phyloP scores from a whole-genome alignment of 179 eudicot species.

The Kewa caespitosa region DNA sequence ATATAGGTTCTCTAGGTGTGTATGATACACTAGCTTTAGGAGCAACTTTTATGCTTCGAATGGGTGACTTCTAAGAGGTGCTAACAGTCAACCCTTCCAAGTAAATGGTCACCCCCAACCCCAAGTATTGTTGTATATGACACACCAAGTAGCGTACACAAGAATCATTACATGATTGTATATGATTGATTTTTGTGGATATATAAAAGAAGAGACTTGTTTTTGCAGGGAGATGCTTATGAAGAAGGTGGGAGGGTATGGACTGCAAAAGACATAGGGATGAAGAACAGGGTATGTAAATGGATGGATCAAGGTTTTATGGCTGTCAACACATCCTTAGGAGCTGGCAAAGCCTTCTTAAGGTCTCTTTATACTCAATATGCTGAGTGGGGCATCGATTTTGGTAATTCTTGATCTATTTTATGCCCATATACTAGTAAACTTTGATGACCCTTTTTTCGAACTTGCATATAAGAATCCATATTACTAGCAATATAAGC shows the following conservation, averaged over 20 bases:
- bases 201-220: background rate
- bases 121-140: too few relatives aligned
- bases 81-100: too few relatives aligned
- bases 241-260: conserved; percentile 50
- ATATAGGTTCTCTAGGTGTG: too few relatives aligned
- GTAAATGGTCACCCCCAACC: too few relatives aligned
- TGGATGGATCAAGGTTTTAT: conserved; percentile 72
- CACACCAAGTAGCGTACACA: too few relatives aligned
- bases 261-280: conserved; percentile 55
- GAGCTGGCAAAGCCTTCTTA: conserved; percentile 60
- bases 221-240: conserved; percentile 46
- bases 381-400: conserved; percentile 12
- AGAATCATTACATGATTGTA: too few relatives aligned
- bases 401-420: background rate
- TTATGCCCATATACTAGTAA: background rate
- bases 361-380: conserved; percentile 31
- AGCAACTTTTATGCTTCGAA: too few relatives aligned
- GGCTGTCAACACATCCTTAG: conserved; percentile 48
- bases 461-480: background rate
- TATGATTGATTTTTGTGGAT: too few relatives aligned
- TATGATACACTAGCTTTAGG: too few relatives aligned
- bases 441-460: too few relatives aligned
- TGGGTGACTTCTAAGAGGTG: too few relatives aligned
- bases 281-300: conserved; percentile 45
- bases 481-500: background rate